Evolutionary conservation across 371 early-diverging fungal species (phyloP), one percentile per base, ranked within the genome.

Genomic region (Actinomortierella ambigua): DNA sequence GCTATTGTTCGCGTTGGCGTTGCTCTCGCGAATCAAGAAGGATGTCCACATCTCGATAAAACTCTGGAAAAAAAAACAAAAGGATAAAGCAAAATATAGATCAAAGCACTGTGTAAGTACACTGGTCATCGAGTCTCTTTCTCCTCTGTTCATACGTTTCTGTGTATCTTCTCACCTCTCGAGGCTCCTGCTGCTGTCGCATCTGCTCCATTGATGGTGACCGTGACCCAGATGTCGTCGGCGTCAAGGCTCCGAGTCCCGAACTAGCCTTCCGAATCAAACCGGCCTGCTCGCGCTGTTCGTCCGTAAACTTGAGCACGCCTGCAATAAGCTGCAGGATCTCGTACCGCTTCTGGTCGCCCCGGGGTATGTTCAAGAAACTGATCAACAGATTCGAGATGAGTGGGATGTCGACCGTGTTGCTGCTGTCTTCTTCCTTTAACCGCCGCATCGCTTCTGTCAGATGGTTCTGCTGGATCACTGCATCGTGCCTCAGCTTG

Each of bases 281-380:
- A 9, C 96, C 95, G 29, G 94, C 90, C 61, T 89, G 88, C 61
- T 89, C 88, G 60, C 92, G 92, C 75, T 96, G 94, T 68, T 94
- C 93, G 50, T 94, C 94, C 11, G 81, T 83, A 56, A 94, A 85
- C 77, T 93, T 88, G 51, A 96, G 78, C 18, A 95, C 91, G 58
- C 86, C 90, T n/a, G 93, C 85, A 76, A 96, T 94, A 49, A 96
- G 86, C 40, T 86, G 88, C 54, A 96, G 75, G 49, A 95, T 92
- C 71, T 96, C 96, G 68, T 82, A 96, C 34, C 94, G 85, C 69
- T 93, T 95, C 48, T 89, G 82, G 69, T 95, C 95, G 23, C 94
- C 95, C 27, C 94, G 84, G 34, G 92, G 93, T 40, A 93, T 86
- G 55, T 88, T 79, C 58, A 94, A 77, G 70, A 95, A 96, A 0